phyloP scores from a whole-genome alignment of 1,284 basidiomycete genomes.

The Rhizoctonia solani region DNA sequence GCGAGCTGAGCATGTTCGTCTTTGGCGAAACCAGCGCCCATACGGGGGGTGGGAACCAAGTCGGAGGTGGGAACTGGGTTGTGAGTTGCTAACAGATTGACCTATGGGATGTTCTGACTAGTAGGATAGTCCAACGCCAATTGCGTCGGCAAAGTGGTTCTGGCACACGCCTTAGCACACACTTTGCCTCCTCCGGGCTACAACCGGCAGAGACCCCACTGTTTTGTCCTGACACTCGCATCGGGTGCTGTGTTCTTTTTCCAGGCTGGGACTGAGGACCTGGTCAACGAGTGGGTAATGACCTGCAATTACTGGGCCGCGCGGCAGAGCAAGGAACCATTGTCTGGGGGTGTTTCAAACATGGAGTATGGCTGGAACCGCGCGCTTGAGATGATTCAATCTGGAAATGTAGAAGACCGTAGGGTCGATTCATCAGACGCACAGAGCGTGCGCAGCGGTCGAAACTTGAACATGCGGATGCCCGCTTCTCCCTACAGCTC shows the following conservation, averaged over 20 bases:
- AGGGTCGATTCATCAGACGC: slow-evolving; percentile 59
- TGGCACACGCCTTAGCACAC: slow-evolving; percentile 88
- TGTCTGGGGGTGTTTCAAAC: slow-evolving; percentile 94
- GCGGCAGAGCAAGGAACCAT: slow-evolving; percentile 87
- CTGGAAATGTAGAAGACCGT: slow-evolving; percentile 51
- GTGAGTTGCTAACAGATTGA: slow-evolving; percentile 55
- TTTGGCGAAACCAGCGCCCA: slow-evolving; percentile 68
- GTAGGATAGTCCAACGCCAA: slow-evolving; percentile 73
- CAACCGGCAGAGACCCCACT: slow-evolving; percentile 84
- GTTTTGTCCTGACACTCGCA: slow-evolving; percentile 91
- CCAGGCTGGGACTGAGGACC: slow-evolving; percentile 95
- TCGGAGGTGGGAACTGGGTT: slow-evolving; percentile 97
- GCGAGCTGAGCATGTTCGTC: slow-evolving; percentile 92
- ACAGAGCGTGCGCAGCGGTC: slow-evolving; percentile 69
- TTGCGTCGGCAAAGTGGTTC: slow-evolving; percentile 74
- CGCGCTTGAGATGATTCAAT: slow-evolving; percentile 52
- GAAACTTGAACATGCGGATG: slow-evolving; percentile 60
- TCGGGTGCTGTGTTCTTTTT: slow-evolving; percentile 92
- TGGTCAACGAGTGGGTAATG: slow-evolving; percentile 96
- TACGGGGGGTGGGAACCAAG: slow-evolving; percentile 55
- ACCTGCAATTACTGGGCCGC: slow-evolving; percentile 99
- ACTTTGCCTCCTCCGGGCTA: slow-evolving; percentile 90
- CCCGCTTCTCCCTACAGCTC: slow-evolving; percentile 66
- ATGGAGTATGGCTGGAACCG: slow-evolving; percentile 99
- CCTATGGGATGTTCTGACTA: slow-evolving; percentile 2